Percentiles rank a stretch among this genome's conserved stretches.
phyloP scores from a whole-genome alignment of 2,329 filamentous ascomycete genomes.

The Colletotrichum higginsianum region DNA sequence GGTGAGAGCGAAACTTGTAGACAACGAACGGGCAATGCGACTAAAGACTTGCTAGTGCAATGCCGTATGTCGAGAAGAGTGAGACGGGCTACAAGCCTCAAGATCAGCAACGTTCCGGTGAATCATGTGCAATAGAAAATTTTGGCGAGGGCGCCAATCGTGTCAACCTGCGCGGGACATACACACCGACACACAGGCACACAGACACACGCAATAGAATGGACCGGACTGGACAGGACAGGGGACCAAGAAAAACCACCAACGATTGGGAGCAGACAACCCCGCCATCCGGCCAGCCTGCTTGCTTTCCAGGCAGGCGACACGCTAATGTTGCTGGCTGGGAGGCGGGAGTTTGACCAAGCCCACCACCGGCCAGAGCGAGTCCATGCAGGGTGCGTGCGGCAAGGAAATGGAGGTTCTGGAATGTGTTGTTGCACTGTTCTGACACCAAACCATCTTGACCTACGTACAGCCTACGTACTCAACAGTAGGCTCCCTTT shows the following conservation, averaged over 20 bases:
- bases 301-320: conserved; percentile 8
- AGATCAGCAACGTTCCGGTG: conserved; percentile 34
- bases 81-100: conserved; percentile 34
- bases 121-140: conserved; percentile 32
- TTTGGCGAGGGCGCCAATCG: conserved; percentile 18
- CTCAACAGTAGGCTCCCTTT: background rate
- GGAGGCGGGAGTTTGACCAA: background rate
- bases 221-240: conserved; percentile 2
- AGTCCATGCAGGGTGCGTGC: background rate
- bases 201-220: conserved; percentile 21
- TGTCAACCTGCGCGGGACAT: background rate
- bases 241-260: conserved; percentile 10
- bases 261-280: conserved; percentile 19
- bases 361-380: background rate
- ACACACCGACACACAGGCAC: conserved; percentile 30
- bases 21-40: conserved; percentile 14
- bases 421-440: background rate
- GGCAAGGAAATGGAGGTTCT: background rate
- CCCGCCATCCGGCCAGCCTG: conserved; percentile 21
- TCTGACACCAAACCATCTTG: background rate
- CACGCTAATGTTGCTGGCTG: conserved; percentile 4
- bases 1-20: conserved; percentile 27
- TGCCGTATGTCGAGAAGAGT: conserved; percentile 8
- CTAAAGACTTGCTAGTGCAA: conserved; percentile 13
- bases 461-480: background rate